A percentile compares a stretch with the other conserved stretches of the same genome.
Evolutionary conservation across 495 filamentous ascomycete species (phyloP).

Genomic region (Podospora pseudocomata): DNA sequence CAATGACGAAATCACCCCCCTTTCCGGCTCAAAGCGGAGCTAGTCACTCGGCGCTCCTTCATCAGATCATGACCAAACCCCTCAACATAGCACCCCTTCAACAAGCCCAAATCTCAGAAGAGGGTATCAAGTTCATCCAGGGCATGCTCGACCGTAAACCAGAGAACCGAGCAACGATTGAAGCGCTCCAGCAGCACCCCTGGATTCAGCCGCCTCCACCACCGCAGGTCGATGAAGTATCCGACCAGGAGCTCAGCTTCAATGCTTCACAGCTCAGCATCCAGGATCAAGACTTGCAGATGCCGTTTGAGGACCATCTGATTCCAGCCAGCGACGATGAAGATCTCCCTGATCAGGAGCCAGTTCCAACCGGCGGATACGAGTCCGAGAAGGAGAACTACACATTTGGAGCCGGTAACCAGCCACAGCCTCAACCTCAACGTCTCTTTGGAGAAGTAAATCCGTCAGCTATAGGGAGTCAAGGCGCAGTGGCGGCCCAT

Average conservation of each 20-base stretch:
- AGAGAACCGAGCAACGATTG: slow-evolving; percentile 60
- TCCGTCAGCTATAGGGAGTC: slow-evolving; percentile 63
- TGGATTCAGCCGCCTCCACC: slow-evolving; percentile 52
- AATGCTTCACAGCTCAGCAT: slow-evolving; percentile 70
- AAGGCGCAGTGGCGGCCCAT: slow-evolving; percentile 39
- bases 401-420: slow-evolving; percentile 33
- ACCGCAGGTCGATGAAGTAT: slow-evolving; percentile 41
- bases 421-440: slow-evolving; percentile 27
- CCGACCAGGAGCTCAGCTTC: slow-evolving; percentile 46
- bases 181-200: slow-evolving; percentile 57
- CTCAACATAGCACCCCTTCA: slow-evolving; percentile 60
- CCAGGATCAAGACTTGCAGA: slow-evolving; percentile 34
- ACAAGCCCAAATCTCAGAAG: slow-evolving; percentile 53
- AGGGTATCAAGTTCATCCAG: slow-evolving; percentile 66
- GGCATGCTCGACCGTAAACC: slow-evolving; percentile 75
- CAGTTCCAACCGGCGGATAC: slow-evolving; percentile 30
- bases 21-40: slow-evolving; percentile 62
- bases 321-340: slow-evolving; percentile 31
- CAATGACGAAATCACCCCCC: slow-evolving; percentile 70
- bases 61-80: slow-evolving; percentile 72
- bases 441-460: slow-evolving; percentile 82
- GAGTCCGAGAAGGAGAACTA: slow-evolving; percentile 45
- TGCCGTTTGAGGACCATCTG: slow-evolving; percentile 9
- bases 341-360: slow-evolving; percentile 41
- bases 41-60: slow-evolving; percentile 61